A percentile compares a stretch with the other conserved stretches of the same genome.
Evolutionary conservation across 305 asterid species (phyloP).

Genomic region (Coffea humblotiana): DNA sequence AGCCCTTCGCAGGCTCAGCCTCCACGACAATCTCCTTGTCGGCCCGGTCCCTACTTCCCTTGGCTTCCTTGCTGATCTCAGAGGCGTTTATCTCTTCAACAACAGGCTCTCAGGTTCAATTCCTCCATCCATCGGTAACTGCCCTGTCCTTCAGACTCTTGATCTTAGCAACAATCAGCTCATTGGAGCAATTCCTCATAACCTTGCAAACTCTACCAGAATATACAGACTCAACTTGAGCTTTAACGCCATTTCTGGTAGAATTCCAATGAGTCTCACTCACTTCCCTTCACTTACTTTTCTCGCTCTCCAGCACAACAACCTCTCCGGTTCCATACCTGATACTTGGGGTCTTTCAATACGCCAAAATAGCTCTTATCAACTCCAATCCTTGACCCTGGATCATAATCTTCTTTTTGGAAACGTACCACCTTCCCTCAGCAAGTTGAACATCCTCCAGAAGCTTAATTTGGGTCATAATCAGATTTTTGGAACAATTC

Average conservation of each 20-base stretch:
- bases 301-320: constrained; percentile 69
- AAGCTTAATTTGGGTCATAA: constrained; percentile 52
- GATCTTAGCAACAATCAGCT: constrained; percentile 78
- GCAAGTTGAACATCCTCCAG: constrained; percentile 43
- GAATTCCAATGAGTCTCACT: constrained; percentile 58
- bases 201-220: constrained; percentile 61
- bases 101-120: constrained; percentile 76
- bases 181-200: constrained; percentile 54
- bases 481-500: constrained; percentile 43
- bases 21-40: constrained; percentile 65
- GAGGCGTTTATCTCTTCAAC: constrained; percentile 81
- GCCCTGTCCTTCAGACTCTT: constrained; percentile 61
- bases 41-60: constrained; percentile 65
- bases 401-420: constrained; percentile 63
- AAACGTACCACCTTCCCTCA: constrained; percentile 49
- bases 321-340: constrained; percentile 62
- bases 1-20: constrained; percentile 73
- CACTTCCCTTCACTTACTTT: constrained; percentile 61
- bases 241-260: constrained; percentile 66
- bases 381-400: constrained; percentile 45
- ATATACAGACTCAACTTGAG: constrained; percentile 72
- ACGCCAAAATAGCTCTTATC: constrained; percentile 28
- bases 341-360: constrained; percentile 47
- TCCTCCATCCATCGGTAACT: constrained; percentile 66
- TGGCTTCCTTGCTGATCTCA: constrained; percentile 59